Evolutionary conservation across 1,139 yeast species (phyloP), one percentile per base, ranked within the genome.

Genomic region (Hyphopichia pseudoburtonii): DNA sequence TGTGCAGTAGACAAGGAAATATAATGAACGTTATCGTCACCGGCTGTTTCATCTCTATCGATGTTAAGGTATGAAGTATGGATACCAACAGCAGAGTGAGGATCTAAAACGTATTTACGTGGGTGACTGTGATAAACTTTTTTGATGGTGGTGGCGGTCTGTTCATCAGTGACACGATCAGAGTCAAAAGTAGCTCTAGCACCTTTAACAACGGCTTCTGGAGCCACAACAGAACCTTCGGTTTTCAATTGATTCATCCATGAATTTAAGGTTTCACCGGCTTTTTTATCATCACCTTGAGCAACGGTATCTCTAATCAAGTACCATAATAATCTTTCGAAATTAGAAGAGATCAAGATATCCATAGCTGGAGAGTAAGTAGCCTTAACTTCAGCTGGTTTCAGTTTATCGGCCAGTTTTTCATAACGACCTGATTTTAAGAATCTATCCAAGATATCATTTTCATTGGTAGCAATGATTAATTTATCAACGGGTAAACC

Each of bases 361-460:
- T 92, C 99, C 99, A 92, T 92, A 25, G 99, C 99, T 46, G 99
- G 99, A 2, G 97, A 87, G 51, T 82, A 71, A 14, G 98, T 90
- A 17, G 94, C 88, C 59, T 85, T 86, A 30, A 90, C 98, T 37
- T 79, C 82, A 18, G 54, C 60, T 11, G 47, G 48, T 32, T 73
- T 75, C 25, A 75, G 73, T 24, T 56, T 54, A 28, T 66, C 70
- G 30, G 67, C 74, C 46, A 71, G 67, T 60, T 88, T 84, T 55
- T 80, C 89, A 56, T 92, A 92, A 47, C 79, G 74, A 44, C 97
- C 97, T 18, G 88, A 64, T 56, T 83, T 83, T 64, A 92, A 70
- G 70, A 92, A 94, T 66, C 99, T 82, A 64, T 92, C 88, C 56
- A 92, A 77, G 49, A 92, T 94, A 56, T 92, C 97, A 57, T 92